Evolutionary conservation across 345 rosid species (phyloP).

Genomic region (Anacardium occidentale): DNA sequence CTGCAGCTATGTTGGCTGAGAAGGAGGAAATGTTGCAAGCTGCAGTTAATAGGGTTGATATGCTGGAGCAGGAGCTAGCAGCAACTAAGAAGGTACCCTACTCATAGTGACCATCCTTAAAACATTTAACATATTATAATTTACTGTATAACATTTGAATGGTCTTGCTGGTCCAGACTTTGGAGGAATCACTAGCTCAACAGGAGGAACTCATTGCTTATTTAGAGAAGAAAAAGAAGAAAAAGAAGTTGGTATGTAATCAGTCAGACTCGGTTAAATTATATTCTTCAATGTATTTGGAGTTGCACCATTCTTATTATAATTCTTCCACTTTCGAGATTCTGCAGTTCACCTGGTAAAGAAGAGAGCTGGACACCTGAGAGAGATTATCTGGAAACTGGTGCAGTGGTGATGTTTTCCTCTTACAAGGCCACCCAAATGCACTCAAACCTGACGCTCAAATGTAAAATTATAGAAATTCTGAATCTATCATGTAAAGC

Average conservation of each 20-base stretch:
- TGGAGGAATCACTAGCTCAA: conserved; percentile 67
- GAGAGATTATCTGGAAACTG: conserved; percentile 23
- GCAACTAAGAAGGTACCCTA: conserved; percentile 77
- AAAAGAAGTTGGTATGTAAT: conserved; percentile 59
- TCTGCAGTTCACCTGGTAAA: conserved; percentile 54
- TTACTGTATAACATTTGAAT: neutral
- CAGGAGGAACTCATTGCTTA: conserved; percentile 76
- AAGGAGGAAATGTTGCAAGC: conserved; percentile 78
- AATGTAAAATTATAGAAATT: conserved; percentile 19
- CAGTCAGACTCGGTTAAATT: neutral
- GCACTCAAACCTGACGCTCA: conserved; percentile 23
- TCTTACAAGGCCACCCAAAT: conserved; percentile 16
- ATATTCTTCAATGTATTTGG: neutral
- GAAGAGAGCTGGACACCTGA: conserved; percentile 16
- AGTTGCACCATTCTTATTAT: conserved; percentile 8
- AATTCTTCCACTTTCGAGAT: conserved; percentile 16
- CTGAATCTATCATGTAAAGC: conserved; percentile 11
- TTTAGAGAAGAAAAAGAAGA: conserved; percentile 82
- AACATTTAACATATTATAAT: too few species aligned
- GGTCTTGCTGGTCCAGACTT: conserved; percentile 47
- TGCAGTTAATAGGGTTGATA: conserved; percentile 60
- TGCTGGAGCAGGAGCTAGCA: conserved; percentile 76
- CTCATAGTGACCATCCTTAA: neutral
- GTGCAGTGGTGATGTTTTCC: conserved; percentile 20
- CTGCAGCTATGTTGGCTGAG: conserved; percentile 60